Evolutionary conservation across 352 stramenopile genomes (phyloP), one percentile per base, ranked within the genome.

Genomic region (Globisporangium middletonii): DNA sequence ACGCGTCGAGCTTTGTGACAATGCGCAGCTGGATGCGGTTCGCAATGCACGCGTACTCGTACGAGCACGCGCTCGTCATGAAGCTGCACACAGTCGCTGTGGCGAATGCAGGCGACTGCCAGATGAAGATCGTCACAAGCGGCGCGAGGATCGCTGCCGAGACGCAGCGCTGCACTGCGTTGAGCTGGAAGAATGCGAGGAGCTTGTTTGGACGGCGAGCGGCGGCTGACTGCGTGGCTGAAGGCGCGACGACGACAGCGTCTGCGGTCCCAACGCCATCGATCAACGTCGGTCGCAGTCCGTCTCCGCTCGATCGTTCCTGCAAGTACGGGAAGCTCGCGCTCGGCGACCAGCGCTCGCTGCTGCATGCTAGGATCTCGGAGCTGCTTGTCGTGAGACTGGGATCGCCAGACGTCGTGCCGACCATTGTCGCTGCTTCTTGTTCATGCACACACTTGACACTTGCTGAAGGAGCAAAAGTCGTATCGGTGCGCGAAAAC

Each of bases 1-100:
- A 57, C 2, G 63, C 55, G 4, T 64, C 53, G n/a, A 82, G 58
- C 45, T 57, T 50, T 18, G 68, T 65, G 13, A 89, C 56, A 11
- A 89, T 37, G 3, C 76, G 65, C 49, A 73, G 57, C 15, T 83
- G 75, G 50, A 92, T 90, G 49, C 83, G 66, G 54, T 86, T 74
- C 1, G 79, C 68, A 37, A 92, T 68, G 64, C 79, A 92, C 55
- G 83, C 67, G 62, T 85, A 92, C 64, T 92, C 82, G 67, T 87
- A 92, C 44, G 66, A 80, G 60, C 75, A 88, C 0, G 77, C 68
- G 45, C 70, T 86, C 49, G 68, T 79, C 46, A 89, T 64, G 41
- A 85, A 83, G 53, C 71, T 79, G 68, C 79, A 89, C 19, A 89
- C 75, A 0, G 75, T 86, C 4, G 77, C 73, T 18, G 79, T 89